phyloP scores from a whole-genome alignment of 768 basidiomycete genomes.

The Mycena albidolilacea region DNA sequence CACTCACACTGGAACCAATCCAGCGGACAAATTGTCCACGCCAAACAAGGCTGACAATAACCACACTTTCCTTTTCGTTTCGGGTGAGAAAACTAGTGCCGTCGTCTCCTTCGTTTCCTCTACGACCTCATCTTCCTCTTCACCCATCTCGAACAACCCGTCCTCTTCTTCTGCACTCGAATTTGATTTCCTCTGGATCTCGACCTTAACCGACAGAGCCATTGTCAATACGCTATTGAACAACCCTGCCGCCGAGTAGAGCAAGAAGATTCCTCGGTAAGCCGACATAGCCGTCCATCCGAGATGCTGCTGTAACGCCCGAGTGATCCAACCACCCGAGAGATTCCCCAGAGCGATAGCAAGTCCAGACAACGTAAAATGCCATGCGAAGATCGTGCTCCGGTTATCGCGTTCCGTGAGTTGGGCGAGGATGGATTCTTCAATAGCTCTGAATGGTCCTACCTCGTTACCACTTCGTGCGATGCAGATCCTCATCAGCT shows the following conservation, averaged over 20 bases:
- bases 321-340: slow-evolving; percentile 34
- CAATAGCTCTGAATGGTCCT: slow-evolving; percentile 30
- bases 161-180: slow-evolving; percentile 29
- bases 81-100: slow-evolving; percentile 24
- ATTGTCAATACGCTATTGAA: slow-evolving; percentile 23
- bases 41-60: slow-evolving; percentile 29
- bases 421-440: slow-evolving; percentile 30
- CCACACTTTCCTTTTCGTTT: slow-evolving; percentile 33
- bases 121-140: slow-evolving; percentile 23
- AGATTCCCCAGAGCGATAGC: slow-evolving; percentile 29
- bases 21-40: slow-evolving; percentile 28
- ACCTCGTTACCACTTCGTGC: slow-evolving; percentile 29
- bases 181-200: slow-evolving; percentile 24
- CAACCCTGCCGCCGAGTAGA: slow-evolving; percentile 31
- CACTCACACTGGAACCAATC: slow-evolving; percentile 35
- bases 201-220: slow-evolving; percentile 26
- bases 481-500: slow-evolving; percentile 15
- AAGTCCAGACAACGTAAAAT: slow-evolving; percentile 24
- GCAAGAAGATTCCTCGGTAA: slow-evolving; percentile 31
- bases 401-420: slow-evolving; percentile 21
- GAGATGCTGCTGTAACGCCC: slow-evolving; percentile 22
- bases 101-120: slow-evolving; percentile 23
- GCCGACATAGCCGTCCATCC: slow-evolving; percentile 30
- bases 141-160: slow-evolving; percentile 31
- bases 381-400: slow-evolving; percentile 30